Evolutionary conservation across 1,284 basidiomycete species (phyloP), one percentile per base, ranked within the genome.

Genomic region (Golubevia pallescens): DNA sequence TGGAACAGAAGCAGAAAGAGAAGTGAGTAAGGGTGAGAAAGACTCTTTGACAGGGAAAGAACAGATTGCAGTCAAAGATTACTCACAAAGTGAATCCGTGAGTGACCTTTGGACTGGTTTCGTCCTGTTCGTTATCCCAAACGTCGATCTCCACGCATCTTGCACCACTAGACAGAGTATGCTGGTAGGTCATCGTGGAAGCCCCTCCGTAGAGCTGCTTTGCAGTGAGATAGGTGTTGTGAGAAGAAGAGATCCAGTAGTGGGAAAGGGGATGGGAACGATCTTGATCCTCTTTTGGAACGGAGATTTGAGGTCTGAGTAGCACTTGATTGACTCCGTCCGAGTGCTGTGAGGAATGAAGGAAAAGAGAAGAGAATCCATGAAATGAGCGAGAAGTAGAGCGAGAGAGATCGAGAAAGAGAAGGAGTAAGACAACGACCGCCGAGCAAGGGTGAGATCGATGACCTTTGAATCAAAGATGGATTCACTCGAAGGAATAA

Each of bases 91-190:
- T 65, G 1, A 65, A 4, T 0, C 90, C 90, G 71, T 91, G 90
- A 0, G 89, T 91, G 38, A 91, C 90, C 61, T 90, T 86, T 24
- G 89, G 87, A 10, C 89, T 89, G 56, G 87, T 85, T 1, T 86
- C 86, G 3, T 88, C 88, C 21, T 71, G 60, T 0, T 79, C 77
- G 14, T 74, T 67, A 10, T 90, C 88, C 91, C 91, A 92, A 14
- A 90, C 90, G 73, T 92, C 91, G 65, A 91, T 90, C 79, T 92
- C 91, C 84, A 92, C 89, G 74, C 90, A 91, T 48, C 90, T 88
- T 3, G 88, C 89, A 57, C 88, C 87, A 3, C 88, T 87, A 24
- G 85, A 85, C 14, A 91, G 84, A 53, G 90, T 90, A 67, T 90
- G 88, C 2, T 87, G 88, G 75, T 91, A 91, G 0, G 88, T 88